Evolutionary conservation across 2,329 filamentous ascomycete genomes (phyloP), one percentile per base, ranked within the genome.

Genomic region (Arthrobotrys conoides): DNA sequence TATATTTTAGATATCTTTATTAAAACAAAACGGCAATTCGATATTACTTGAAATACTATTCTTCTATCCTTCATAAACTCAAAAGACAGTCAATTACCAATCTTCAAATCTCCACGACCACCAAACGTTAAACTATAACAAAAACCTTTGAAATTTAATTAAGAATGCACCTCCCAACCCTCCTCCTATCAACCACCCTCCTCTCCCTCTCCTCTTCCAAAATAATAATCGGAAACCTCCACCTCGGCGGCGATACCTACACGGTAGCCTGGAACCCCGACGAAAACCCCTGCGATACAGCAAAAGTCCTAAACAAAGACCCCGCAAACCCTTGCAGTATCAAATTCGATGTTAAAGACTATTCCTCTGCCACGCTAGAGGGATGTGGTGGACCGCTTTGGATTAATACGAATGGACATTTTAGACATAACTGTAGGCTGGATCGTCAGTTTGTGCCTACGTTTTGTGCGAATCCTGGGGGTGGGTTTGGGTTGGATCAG

Each of bases 391-490:
- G 61, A 5, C 61, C 61, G 12, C 30, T 65, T 14, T 65, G 38
- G 38, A 65, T 65, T 3, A 65, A 65, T 48, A 22, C 44, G 1
- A 12, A 65, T 9, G 61, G 61, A 12, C 41, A 65, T 14, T 65
- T 65, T 22, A 44, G 16, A 6, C 22, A 24, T 22, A 65, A 65
- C 18, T 65, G 61, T 36, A 41, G 61, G 22, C 1, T 24, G 1
- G 61, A 65, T 49, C 46, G 10, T 3, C 5, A 49, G 44, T 65
- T 65, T 22, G 12, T 65, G 3, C 61, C 61, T 8, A 65, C 20
- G n/a, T 49, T 65, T 46, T 65, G 61, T 36, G 61, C 33, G 38
- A 65, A 65, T 14, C 61, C 61, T 2, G 61, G 61, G 0, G 61
- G 61, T 49, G 61, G 61, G 16, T 65, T 65, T 46, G 61, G 61